A percentile compares a stretch with the other conserved stretches of the same genome.
Conservation (phyloP, 148 eudicot species). For the Fagopyrum homotropicum region DNA sequence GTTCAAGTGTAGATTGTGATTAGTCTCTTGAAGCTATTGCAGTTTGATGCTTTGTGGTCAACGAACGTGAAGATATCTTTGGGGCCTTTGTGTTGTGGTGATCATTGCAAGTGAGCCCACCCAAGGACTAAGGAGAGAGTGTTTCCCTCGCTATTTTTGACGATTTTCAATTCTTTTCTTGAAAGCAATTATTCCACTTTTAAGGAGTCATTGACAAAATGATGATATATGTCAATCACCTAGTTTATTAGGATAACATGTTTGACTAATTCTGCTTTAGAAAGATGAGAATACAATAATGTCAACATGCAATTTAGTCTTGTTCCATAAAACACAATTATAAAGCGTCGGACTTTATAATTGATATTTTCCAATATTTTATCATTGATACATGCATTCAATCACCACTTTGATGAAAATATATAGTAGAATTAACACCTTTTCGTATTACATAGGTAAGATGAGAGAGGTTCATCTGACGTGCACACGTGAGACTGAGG, state of each 20-base stretch:
- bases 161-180: neutral
- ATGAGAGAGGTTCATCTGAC: neutral
- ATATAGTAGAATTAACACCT: no score
- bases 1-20: neutral
- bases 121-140: neutral
- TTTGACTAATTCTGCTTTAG: neutral
- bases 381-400: neutral
- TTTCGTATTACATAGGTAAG: no score
- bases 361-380: no score
- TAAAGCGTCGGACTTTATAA: no score
- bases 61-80: neutral
- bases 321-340: no score
- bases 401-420: no score
- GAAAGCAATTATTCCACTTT: neutral
- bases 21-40: neutral
- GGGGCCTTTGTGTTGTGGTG: neutral
- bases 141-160: neutral
- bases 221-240: neutral
- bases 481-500: slow-evolving; percentile 4
- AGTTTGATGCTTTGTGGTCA: neutral
- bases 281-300: no score
- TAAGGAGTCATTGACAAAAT: neutral
- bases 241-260: neutral
- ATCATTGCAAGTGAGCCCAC: neutral
- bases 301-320: no score